Conservation (phyloP, 768 basidiomycete genomes). For the Xanthoconium purpureum region DNA sequence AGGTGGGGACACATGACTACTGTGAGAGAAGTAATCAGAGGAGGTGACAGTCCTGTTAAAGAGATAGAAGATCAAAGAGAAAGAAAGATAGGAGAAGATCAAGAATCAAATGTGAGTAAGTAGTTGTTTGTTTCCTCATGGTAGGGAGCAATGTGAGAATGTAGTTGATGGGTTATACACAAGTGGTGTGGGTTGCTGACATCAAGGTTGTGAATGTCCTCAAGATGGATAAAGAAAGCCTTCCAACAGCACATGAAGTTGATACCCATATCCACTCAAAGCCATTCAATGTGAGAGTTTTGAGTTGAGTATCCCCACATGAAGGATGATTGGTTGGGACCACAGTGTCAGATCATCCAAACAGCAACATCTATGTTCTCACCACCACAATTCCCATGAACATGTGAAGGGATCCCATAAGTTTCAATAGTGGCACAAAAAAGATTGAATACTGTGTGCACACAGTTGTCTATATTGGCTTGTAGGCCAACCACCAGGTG, state of each 20-base stretch:
- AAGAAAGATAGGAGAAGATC: too few relatives aligned
- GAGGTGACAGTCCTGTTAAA: too few relatives aligned
- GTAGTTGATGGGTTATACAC: too few relatives aligned
- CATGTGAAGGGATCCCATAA: constrained; percentile 23
- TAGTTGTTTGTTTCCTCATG: too few relatives aligned
- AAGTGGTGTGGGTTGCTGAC: constrained; percentile 23
- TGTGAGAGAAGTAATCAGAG: too few relatives aligned
- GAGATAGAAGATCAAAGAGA: too few relatives aligned
- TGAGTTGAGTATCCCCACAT: constrained; percentile 37
- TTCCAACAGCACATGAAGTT: constrained; percentile 42
- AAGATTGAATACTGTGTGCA: constrained; percentile 22
- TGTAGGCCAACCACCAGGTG: constrained; percentile 17
- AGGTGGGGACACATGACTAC: too few relatives aligned
- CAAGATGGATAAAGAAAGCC: constrained; percentile 39
- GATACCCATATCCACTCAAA: constrained; percentile 43
- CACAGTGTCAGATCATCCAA: constrained; percentile 27
- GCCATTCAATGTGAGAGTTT: constrained; percentile 43
- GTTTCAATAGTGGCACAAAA: constrained; percentile 15
- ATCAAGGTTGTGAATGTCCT: constrained; percentile 35
- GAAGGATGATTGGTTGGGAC: constrained; percentile 24
- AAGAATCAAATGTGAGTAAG: too few relatives aligned
- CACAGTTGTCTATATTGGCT: constrained; percentile 27
- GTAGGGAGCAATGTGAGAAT: too few relatives aligned
- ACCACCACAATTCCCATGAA: constrained; percentile 28
- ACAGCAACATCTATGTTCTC: constrained; percentile 29